These are phyloP conservation scores for Fusarium azukiicola DNA, from an alignment of 2,329 filamentous ascomycete species.

Conservation along the genomic window DNA sequence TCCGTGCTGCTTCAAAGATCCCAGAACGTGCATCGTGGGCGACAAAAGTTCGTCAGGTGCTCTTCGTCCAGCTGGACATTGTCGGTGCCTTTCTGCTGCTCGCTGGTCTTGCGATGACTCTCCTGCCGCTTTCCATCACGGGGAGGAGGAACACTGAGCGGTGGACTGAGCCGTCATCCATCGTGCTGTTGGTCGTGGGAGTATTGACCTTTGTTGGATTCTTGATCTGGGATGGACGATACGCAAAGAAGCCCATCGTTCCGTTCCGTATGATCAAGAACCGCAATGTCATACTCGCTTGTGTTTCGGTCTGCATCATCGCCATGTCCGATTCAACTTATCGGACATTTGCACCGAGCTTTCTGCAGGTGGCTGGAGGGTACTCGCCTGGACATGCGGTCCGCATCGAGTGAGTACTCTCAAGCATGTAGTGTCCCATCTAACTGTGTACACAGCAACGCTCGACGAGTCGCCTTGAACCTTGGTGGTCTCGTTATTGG, in stretches of 20 bases:
- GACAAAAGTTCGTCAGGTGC: background rate
- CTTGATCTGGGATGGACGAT: constrained; percentile 42
- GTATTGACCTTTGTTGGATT: constrained; percentile 33
- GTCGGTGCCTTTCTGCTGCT: constrained; percentile 40
- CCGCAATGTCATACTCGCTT: constrained; percentile 44
- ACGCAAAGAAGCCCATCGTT: constrained; percentile 36
- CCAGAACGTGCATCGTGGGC: constrained; percentile 13
- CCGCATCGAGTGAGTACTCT: constrained; percentile 26
- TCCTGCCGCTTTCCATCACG: constrained; percentile 39
- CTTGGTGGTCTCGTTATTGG: constrained; percentile 30
- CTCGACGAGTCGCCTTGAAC: constrained; percentile 40
- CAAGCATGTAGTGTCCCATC: background rate
- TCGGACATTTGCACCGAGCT: constrained; percentile 40
- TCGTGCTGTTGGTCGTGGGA: constrained; percentile 36
- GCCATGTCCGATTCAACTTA: constrained; percentile 47
- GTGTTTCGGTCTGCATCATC: constrained; percentile 36
- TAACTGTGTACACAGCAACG: constrained; percentile 18
- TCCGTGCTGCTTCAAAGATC: constrained; percentile 8
- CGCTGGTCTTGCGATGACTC: constrained; percentile 41
- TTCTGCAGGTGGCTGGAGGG: constrained; percentile 35
- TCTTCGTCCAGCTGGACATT: constrained; percentile 33
- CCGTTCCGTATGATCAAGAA: constrained; percentile 44
- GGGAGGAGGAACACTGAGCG: constrained; percentile 40
- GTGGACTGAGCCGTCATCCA: constrained; percentile 37
- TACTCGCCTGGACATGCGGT: constrained; percentile 45